Base-by-base conservation (phyloP, 202 grass and related monocot species). In the Elaeis oleifera region DNA sequence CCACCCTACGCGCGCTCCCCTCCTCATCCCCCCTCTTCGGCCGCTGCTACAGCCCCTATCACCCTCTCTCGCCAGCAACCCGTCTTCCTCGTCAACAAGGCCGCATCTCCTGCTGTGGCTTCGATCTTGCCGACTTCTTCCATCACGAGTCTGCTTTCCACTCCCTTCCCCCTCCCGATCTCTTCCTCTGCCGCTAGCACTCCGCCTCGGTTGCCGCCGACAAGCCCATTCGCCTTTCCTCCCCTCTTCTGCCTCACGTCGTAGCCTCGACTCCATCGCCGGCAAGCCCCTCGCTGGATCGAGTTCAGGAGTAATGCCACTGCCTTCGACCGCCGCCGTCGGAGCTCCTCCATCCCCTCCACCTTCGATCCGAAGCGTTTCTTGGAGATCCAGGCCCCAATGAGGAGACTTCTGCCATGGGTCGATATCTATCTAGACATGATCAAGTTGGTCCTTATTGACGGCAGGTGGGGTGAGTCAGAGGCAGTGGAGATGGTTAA, bases 261-360 rank as follows among this genome's bases (percentile, higher is more conserved):
- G 81, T 3, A 90, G 87, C 71, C 76, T 96, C 8, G 81, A 96
- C 74, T 83, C 87, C 67, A 18, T 25, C 14, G 80, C 85, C 17
- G 83, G 90, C 1, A 77, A 78, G 56, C 77, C 76, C 3, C 91
- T 11, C 76, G 87, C 31, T 90, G 91, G 91, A 96, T 96, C 60
- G 84, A 96, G 64, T 90, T 96, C 77, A 90, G 84, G 87, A 90
- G 78, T 6, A 81, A 90, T 67, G 79, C 84, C 49, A 74, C 81
- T 0, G 57, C 67, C 3, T 64, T 79, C 4, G 65, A 77, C 23
- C 58, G 27, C 56, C 25, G 74, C 44, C 61, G 15, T 50, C 68
- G 22, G 3, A 53, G 31, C 53, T 36, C 51, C 70, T 90, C 75
- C 5, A 82, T 18, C 59, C 76, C 31, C 51, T 73, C 77, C 25